Evolutionary conservation across 306 rosid species (phyloP).

Genomic region (Canavalia gladiata): DNA sequence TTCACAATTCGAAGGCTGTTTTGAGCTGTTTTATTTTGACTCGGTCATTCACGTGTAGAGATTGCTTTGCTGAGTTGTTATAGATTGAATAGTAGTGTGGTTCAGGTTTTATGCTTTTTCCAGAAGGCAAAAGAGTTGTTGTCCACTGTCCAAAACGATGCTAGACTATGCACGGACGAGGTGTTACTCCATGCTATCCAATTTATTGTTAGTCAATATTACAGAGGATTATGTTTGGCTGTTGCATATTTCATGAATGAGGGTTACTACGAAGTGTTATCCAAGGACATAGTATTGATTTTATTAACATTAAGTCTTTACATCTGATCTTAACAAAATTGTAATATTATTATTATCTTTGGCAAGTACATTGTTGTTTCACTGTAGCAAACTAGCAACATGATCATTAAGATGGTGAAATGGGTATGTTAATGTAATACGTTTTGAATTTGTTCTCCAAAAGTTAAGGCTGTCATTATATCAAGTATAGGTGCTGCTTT

Average conservation of each 20-base stretch:
- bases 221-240: neutral
- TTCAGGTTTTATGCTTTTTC: neutral
- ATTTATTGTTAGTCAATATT: neutral
- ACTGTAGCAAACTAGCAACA: neutral
- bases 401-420: neutral
- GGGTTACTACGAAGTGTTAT: neutral
- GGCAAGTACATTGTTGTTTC: neutral
- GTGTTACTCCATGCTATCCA: neutral
- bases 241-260: slow-evolving; percentile 7
- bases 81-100: neutral
- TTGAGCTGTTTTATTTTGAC: too few species aligned
- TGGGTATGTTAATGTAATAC: too few species aligned
- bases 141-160: neutral
- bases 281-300: neutral
- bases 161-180: neutral
- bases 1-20: too few species aligned
- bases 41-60: neutral
- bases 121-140: neutral
- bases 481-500: too few species aligned
- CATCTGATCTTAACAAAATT: neutral
- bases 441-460: too few species aligned
- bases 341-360: neutral
- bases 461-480: too few species aligned
- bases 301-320: neutral
- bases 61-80: neutral